phyloP scores from a whole-genome alignment of 768 basidiomycete species.

The Tulasnella sp. region DNA sequence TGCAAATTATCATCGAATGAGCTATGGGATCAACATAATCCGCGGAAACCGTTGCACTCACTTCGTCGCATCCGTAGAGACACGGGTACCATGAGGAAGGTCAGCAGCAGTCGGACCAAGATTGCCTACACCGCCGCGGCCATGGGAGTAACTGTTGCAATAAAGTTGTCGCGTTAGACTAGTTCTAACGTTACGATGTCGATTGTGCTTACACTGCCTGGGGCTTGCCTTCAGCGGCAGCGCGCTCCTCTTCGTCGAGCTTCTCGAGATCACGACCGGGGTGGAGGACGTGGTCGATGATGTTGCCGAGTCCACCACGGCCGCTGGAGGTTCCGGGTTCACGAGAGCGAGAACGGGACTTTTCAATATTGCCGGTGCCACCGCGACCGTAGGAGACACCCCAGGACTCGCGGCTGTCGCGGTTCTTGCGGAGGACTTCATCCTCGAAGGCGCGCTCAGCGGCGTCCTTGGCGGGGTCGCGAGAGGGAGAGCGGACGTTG shows the following conservation, averaged over 20 bases:
- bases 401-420: constrained; percentile 39
- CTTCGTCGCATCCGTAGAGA: neutral
- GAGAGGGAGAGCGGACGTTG: constrained; percentile 78
- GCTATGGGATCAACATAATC: neutral
- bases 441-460: constrained; percentile 33
- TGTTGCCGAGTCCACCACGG: constrained; percentile 24
- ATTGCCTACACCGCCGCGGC: constrained; percentile 8
- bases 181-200: no score
- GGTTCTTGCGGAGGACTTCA: constrained; percentile 25
- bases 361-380: constrained; percentile 57
- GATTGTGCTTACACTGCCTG: constrained; percentile 42
- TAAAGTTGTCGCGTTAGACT: neutral
- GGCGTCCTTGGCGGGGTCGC: constrained; percentile 43
- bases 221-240: constrained; percentile 33
- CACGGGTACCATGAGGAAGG: neutral
- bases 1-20: neutral
- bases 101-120: neutral
- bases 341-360: constrained; percentile 51
- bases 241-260: constrained; percentile 40
- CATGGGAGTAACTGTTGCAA: neutral
- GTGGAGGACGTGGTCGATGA: constrained; percentile 23
- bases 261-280: constrained; percentile 33
- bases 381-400: constrained; percentile 60
- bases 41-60: neutral
- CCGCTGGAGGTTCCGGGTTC: constrained; percentile 35